A percentile compares a stretch with the other conserved stretches of the same genome.
These are phyloP conservation scores for Venturia pyrina DNA, from an alignment of 2,329 filamentous ascomycete genomes.

Conservation along the genomic window DNA sequence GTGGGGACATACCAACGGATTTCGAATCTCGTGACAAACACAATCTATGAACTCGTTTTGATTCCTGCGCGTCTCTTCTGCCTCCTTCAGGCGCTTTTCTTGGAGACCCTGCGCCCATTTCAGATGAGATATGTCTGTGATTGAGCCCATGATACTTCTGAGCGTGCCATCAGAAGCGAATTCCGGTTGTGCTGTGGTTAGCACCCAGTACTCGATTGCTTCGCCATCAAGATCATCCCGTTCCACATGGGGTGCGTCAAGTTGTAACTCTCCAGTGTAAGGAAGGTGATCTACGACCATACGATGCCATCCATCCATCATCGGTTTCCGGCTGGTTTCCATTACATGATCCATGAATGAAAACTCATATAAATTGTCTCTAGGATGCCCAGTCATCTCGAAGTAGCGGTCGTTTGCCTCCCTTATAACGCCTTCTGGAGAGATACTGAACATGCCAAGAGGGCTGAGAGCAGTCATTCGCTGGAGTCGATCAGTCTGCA, in stretches of 20 bases:
- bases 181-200: constrained; percentile 22
- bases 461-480: constrained; percentile 30
- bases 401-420: constrained; percentile 33
- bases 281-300: constrained; percentile 26
- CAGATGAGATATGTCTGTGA: constrained; percentile 12
- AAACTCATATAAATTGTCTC: constrained; percentile 29
- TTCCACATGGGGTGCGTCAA: constrained; percentile 20
- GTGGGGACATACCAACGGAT: constrained; percentile 12
- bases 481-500: constrained; percentile 22
- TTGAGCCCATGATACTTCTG: constrained; percentile 5
- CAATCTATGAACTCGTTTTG: constrained; percentile 18
- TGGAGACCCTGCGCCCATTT: constrained; percentile 13
- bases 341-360: constrained; percentile 34
- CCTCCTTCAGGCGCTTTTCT: constrained; percentile 6
- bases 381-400: constrained; percentile 27
- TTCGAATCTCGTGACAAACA: constrained; percentile 15
- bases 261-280: constrained; percentile 33
- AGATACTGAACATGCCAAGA: constrained; percentile 32
- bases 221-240: constrained; percentile 23
- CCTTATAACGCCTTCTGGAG: constrained; percentile 24
- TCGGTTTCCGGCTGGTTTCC: constrained; percentile 23
- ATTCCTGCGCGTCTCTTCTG: constrained; percentile 5
- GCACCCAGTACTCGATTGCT: constrained; percentile 35
- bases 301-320: constrained; percentile 30
- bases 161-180: constrained; percentile 10